phyloP scores from a whole-genome alignment of 2,329 filamentous ascomycete genomes.

The Penicillium sp. region DNA sequence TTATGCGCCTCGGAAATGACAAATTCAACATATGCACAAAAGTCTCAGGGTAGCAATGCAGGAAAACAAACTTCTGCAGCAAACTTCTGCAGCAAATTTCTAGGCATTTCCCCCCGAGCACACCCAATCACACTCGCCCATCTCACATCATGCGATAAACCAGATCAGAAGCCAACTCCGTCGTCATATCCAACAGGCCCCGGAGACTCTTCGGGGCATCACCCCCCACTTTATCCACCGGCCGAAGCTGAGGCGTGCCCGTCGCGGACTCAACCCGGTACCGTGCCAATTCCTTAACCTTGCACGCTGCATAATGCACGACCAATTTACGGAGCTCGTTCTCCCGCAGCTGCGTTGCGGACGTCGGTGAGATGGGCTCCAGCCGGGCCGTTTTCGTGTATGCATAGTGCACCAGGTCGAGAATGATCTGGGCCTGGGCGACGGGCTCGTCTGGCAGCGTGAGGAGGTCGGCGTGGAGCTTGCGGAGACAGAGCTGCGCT shows the following conservation, averaged over 20 bases:
- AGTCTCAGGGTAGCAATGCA: conserved; percentile 9
- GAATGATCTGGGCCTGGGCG: conserved; percentile 36
- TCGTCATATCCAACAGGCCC: conserved; percentile 37
- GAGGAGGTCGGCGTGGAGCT: conserved; percentile 41
- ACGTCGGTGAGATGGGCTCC: conserved; percentile 39
- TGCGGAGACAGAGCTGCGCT: conserved; percentile 42
- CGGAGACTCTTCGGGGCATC: conserved; percentile 35
- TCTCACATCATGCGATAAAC: conserved; percentile 45
- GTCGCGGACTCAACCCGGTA: conserved; percentile 32
- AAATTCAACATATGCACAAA: conserved; percentile 14
- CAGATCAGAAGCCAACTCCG: conserved; percentile 44
- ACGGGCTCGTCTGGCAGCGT: conserved; percentile 25
- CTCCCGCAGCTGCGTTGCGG: conserved; percentile 39
- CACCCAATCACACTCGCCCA: conserved; percentile 7
- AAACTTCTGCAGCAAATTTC: conserved; percentile 4
- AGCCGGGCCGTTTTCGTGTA: conserved; percentile 43
- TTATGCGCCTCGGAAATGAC: conserved; percentile 11
- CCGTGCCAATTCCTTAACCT: conserved; percentile 39
- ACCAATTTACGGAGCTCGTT: conserved; percentile 44
- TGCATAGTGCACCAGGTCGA: conserved; percentile 42
- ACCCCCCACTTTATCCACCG: conserved; percentile 22
- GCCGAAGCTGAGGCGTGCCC: conserved; percentile 21
- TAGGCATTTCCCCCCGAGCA: background rate
- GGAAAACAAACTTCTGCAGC: conserved; percentile 13
- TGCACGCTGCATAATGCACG: conserved; percentile 44